Evolutionary conservation across 2,329 filamentous ascomycete species (phyloP).

Genomic region (Neonectria neomacrospora): DNA sequence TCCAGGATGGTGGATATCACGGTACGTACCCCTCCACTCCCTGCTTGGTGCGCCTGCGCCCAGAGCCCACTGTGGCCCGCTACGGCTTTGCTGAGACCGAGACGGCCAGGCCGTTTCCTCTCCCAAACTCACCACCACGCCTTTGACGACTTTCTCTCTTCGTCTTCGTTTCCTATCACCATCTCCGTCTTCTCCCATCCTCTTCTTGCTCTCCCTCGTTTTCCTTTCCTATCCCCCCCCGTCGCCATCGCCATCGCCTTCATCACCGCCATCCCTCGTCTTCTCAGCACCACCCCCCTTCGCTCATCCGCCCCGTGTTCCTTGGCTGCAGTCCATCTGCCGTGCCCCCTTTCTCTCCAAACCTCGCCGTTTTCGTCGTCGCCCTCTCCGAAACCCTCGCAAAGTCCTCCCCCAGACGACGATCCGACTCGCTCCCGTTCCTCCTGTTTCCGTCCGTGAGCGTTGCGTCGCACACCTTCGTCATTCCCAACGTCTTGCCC

Average conservation of each 20-base stretch:
- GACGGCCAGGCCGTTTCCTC: conserved; percentile 38
- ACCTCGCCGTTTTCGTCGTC: conserved; percentile 33
- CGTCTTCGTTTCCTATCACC: conserved; percentile 42
- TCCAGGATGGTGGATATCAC: conserved; percentile 14
- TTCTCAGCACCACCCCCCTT: conserved; percentile 35
- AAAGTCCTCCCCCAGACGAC: conserved; percentile 31
- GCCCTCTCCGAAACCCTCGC: conserved; percentile 38
- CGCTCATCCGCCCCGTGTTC: conserved; percentile 37
- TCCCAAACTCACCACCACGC: conserved; percentile 43
- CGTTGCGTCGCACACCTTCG: conserved; percentile 45
- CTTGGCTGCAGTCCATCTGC: conserved; percentile 38
- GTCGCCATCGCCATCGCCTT: conserved; percentile 46
- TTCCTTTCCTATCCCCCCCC: conserved; percentile 37
- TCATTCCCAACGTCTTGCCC: conserved; percentile 41
- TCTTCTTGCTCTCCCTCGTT: conserved; percentile 45
- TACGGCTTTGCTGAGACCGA: conserved; percentile 35
- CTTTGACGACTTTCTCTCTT: conserved; percentile 29
- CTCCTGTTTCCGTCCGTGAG: conserved; percentile 40
- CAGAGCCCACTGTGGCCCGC: conserved; percentile 20
- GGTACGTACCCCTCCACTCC: conserved; percentile 20
- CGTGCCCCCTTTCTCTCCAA: conserved; percentile 49
- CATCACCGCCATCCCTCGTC: conserved; percentile 40
- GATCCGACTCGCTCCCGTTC: conserved; percentile 34
- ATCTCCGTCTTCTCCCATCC: conserved; percentile 42
- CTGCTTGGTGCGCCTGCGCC: conserved; percentile 25